Evolutionary conservation across 345 rosid species (phyloP).

Genomic region (Sisymbrium altissimum): DNA sequence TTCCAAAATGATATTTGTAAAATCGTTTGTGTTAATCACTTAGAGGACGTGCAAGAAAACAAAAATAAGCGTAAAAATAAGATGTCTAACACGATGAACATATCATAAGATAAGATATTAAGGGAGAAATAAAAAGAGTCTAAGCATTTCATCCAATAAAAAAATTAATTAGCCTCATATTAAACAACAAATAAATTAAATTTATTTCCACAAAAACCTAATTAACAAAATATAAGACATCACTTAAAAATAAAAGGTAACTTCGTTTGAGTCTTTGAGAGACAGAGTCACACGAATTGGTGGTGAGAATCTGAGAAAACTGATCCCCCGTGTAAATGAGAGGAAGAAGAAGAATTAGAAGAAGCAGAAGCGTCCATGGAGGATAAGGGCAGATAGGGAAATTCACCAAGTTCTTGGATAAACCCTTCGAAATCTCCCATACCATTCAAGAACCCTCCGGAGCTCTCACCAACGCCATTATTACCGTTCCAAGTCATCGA

Average conservation of each 20-base stretch:
- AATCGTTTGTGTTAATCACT: neutral
- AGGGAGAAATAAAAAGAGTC: neutral
- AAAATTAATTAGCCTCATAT: neutral
- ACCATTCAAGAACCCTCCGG: constrained; percentile 52
- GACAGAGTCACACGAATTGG: constrained; percentile 10
- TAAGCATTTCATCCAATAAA: neutral
- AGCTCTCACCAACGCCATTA: constrained; percentile 19
- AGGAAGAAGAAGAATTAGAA: constrained; percentile 29
- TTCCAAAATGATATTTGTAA: neutral
- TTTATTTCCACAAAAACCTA: constrained; percentile 10
- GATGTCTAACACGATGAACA: neutral
- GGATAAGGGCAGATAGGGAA: constrained; percentile 46
- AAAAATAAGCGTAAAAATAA: neutral
- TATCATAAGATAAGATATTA: neutral
- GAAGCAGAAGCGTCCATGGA: constrained; percentile 36
- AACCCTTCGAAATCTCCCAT: constrained; percentile 70
- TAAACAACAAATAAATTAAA: constrained; percentile 11
- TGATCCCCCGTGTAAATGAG: constrained; percentile 24
- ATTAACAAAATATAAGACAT: constrained; percentile 4
- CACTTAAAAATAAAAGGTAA: neutral
- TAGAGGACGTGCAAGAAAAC: neutral
- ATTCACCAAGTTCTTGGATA: constrained; percentile 67
- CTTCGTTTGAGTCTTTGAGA: neutral
- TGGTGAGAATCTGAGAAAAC: constrained; percentile 23
- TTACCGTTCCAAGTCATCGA: constrained; percentile 27